phyloP scores from a whole-genome alignment of 2,329 filamentous ascomycete genomes.

The Pyrenochaeta sp. region DNA sequence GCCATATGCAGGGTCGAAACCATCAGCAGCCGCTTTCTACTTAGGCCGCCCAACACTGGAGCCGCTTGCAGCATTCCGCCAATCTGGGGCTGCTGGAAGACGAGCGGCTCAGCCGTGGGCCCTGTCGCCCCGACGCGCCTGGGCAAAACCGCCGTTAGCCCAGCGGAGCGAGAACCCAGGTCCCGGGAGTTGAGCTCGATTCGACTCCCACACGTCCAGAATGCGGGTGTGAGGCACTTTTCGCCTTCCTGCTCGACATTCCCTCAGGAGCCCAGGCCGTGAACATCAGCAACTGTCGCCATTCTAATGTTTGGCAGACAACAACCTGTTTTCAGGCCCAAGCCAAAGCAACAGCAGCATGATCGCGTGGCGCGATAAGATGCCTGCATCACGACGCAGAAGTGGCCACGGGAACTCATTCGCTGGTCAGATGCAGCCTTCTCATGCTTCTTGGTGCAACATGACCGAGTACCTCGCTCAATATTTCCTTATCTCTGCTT shows the following conservation, averaged over 20 bases:
- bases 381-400: slow-evolving; percentile 5
- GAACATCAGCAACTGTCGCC: slow-evolving; percentile 1
- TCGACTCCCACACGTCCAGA: slow-evolving; percentile 1
- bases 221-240: not conserved
- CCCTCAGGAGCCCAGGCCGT: too few relatives aligned
- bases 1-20: slow-evolving; percentile 39
- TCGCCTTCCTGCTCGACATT: too few relatives aligned
- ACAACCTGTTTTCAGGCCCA: not conserved
- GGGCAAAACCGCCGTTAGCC: slow-evolving; percentile 6
- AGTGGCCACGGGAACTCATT: slow-evolving; percentile 11
- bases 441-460: slow-evolving; percentile 1
- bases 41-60: slow-evolving; percentile 1
- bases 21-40: slow-evolving; percentile 14
- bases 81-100: slow-evolving; percentile 11
- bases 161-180: slow-evolving; percentile 13
- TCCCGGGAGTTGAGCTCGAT: not conserved
- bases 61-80: slow-evolving; percentile 4
- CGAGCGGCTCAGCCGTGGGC: slow-evolving; percentile 4
- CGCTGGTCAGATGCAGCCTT: slow-evolving; percentile 4
- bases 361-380: slow-evolving; percentile 18
- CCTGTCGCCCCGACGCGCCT: slow-evolving; percentile 7
- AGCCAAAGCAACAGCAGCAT: slow-evolving; percentile 5
- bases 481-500: not conserved
- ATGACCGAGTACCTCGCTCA: not conserved
- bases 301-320: not conserved